phyloP scores from a whole-genome alignment of 2,329 filamentous ascomycete genomes.

The Microdochium paspali region DNA sequence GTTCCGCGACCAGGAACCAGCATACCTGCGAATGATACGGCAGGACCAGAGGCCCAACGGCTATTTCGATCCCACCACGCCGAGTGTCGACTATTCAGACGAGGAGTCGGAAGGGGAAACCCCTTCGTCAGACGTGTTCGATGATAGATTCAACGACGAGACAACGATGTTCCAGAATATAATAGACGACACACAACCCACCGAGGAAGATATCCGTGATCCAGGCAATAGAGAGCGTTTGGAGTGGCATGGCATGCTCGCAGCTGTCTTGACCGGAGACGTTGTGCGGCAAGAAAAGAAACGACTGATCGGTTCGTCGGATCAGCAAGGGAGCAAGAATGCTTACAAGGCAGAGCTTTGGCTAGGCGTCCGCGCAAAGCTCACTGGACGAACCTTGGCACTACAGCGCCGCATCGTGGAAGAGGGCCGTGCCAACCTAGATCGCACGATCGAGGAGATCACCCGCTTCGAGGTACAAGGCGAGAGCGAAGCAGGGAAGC shows the following conservation, averaged over 20 bases:
- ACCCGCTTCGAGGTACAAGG: slow-evolving; percentile 92
- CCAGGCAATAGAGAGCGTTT: slow-evolving; percentile 80
- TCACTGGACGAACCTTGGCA: slow-evolving; percentile 73
- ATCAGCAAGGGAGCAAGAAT: slow-evolving; percentile 45
- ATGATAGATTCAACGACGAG: slow-evolving; percentile 85
- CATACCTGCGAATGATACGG: slow-evolving; percentile 85
- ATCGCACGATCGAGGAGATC: slow-evolving; percentile 74
- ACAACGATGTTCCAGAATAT: slow-evolving; percentile 72
- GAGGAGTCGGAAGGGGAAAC: slow-evolving; percentile 89
- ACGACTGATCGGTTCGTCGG: slow-evolving; percentile 70
- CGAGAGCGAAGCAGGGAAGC: slow-evolving; percentile 82
- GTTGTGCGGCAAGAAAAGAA: slow-evolving; percentile 98
- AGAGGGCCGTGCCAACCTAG: slow-evolving; percentile 66
- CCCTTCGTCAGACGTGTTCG: slow-evolving; percentile 75
- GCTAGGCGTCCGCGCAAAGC: slow-evolving; percentile 76
- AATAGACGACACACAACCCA: slow-evolving; percentile 74
- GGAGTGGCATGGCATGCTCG: slow-evolving; percentile 97
- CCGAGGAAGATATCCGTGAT: slow-evolving; percentile 80
- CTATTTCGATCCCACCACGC: slow-evolving; percentile 68
- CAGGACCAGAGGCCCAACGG: slow-evolving; percentile 55
- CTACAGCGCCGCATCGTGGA: slow-evolving; percentile 84
- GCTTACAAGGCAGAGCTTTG: slow-evolving; percentile 76
- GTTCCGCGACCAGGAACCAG: slow-evolving; percentile 76
- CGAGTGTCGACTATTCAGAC: slow-evolving; percentile 58
- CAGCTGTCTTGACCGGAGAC: slow-evolving; percentile 89